A percentile compares a stretch with the other conserved stretches of the same genome.
phyloP scores from a whole-genome alignment of 306 rosid species.

The Fragaria nilgerrensis region DNA sequence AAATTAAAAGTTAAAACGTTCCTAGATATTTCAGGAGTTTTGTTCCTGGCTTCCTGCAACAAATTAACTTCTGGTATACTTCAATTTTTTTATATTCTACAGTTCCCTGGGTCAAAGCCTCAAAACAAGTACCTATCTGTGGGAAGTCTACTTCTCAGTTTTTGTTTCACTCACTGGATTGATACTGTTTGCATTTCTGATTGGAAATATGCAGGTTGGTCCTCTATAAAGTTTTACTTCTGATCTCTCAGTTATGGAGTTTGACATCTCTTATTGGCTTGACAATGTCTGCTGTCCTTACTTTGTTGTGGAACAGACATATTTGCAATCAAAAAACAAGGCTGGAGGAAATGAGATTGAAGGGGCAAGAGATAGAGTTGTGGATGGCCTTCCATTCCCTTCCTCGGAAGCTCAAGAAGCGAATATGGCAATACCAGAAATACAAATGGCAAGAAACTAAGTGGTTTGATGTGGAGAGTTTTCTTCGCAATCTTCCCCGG shows the following conservation, averaged over 20 bases:
- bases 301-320: constrained; percentile 7
- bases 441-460: background rate
- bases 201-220: constrained; percentile 35
- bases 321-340: constrained; percentile 20
- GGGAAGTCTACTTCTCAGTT: constrained; percentile 27
- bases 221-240: background rate
- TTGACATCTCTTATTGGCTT: background rate
- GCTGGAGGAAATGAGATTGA: constrained; percentile 22
- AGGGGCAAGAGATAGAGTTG: constrained; percentile 18
- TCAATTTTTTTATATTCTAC: background rate
- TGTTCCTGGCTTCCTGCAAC: background rate
- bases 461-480: constrained; percentile 14
- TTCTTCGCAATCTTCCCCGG: background rate
- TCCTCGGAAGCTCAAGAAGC: background rate
- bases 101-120: constrained; percentile 34
- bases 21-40: background rate
- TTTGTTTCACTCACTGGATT: constrained; percentile 18
- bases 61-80: background rate
- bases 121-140: constrained; percentile 18
- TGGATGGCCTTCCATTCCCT: constrained; percentile 27
- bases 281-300: background rate
- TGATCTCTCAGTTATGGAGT: background rate
- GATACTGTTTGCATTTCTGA: constrained; percentile 27
- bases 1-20: background rate
- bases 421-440: background rate